A percentile compares a stretch with the other conserved stretches of the same genome.
Evolutionary conservation across 306 rosid genomes (phyloP).

Genomic region (Dryas drummondii): DNA sequence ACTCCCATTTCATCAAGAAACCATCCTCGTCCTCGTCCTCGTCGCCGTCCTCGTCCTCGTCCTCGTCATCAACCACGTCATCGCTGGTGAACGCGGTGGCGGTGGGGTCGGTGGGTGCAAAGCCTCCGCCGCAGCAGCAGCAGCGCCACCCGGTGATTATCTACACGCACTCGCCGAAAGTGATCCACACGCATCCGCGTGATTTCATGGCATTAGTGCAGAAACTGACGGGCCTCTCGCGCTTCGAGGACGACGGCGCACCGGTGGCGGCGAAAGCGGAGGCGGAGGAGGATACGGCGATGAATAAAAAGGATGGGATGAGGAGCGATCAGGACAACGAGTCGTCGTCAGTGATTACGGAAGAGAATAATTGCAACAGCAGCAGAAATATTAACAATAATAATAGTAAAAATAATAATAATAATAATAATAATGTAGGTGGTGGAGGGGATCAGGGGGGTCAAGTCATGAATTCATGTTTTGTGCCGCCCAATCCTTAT

Average conservation of each 20-base stretch:
- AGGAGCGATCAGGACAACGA: conserved; percentile 54
- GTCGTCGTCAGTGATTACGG: conserved; percentile 53
- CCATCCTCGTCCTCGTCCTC: conserved; percentile 16
- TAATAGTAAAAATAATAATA: not conserved
- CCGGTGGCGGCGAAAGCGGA: conserved; percentile 9
- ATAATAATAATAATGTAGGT: not conserved
- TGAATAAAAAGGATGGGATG: conserved; percentile 2
- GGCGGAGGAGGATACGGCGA: conserved; percentile 6
- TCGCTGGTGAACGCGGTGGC: conserved; percentile 7
- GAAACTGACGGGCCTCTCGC: conserved; percentile 63
- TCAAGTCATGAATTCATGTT: conserved; percentile 52
- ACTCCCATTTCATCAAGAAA: conserved; percentile 62
- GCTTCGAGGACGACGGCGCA: conserved; percentile 26
- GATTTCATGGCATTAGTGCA: conserved; percentile 79
- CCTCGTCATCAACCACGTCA: conserved; percentile 34
- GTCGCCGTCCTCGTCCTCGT: not conserved
- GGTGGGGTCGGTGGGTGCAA: not conserved
- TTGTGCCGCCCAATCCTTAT: conserved; percentile 41
- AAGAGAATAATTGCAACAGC: conserved; percentile 46
- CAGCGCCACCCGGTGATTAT: conserved; percentile 76
- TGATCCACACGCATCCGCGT: conserved; percentile 67
- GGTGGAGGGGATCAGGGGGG: conserved; percentile 21
- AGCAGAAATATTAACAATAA: not conserved
- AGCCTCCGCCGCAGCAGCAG: conserved; percentile 44
- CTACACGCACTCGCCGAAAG: conserved; percentile 77